A percentile compares a stretch with the other conserved stretches of the same genome.
Conservation (phyloP, 2,329 filamentous ascomycete genomes). For the Alternaria ethzedia region DNA sequence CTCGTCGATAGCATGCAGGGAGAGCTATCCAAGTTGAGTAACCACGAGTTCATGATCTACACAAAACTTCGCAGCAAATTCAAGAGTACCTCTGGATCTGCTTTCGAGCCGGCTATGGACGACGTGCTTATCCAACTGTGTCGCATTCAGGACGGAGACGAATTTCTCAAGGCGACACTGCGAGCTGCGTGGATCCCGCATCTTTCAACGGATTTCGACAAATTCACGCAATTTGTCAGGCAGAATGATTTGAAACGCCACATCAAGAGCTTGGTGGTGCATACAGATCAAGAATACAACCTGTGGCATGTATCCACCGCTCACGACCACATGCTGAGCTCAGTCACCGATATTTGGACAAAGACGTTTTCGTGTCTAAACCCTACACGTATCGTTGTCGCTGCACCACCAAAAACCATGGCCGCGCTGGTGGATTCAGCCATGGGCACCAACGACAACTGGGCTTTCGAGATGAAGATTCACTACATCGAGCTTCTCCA, state of each 20-base stretch:
- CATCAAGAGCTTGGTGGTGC: constrained; percentile 58
- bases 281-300: constrained; percentile 50
- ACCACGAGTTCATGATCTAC: constrained; percentile 44
- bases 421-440: constrained; percentile 65
- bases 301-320: constrained; percentile 34
- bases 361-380: constrained; percentile 37
- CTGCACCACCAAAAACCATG: constrained; percentile 67
- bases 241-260: constrained; percentile 38
- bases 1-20: constrained; percentile 44
- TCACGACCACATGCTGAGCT: constrained; percentile 58
- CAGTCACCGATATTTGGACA: constrained; percentile 45
- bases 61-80: constrained; percentile 41
- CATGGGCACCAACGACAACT: constrained; percentile 64
- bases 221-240: constrained; percentile 26
- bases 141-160: constrained; percentile 38
- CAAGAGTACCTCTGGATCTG: constrained; percentile 37
- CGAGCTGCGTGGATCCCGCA: constrained; percentile 42
- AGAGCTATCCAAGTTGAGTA: constrained; percentile 37
- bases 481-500: constrained; percentile 63
- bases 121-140: constrained; percentile 43
- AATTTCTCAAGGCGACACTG: constrained; percentile 32
- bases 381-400: constrained; percentile 44
- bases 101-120: constrained; percentile 40
- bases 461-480: constrained; percentile 68
- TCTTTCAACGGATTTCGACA: constrained; percentile 29